Evolutionary conservation across 768 basidiomycete genomes (phyloP), one percentile per base, ranked within the genome.

Genomic region (Gymnopilus junonius): DNA sequence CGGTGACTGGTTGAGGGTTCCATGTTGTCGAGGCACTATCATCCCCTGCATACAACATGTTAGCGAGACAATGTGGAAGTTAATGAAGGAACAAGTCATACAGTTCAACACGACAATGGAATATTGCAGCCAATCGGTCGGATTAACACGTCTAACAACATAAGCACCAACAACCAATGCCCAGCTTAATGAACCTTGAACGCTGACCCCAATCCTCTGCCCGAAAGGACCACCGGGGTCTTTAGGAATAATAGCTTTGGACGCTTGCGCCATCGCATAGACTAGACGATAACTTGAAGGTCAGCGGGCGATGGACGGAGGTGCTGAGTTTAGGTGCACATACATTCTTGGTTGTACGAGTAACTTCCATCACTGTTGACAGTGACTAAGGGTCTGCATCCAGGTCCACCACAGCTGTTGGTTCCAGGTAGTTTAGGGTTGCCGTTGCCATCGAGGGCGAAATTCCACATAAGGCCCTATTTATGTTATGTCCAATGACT

Each of bases 101-200:
- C 87, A 88, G 73, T 93, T 92, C 65, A 93, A 65, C 2, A 92
- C 91, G 11, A 92, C 90, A 40, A 93, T 71, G 1, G 87, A 87
- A 73, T 91, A 92, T 40, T 88, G 81, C 25, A 79, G 69, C 85
- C 83, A 88, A 64, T 91, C 90, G 2, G 74, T 69, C 1, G 87
- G 75, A 8, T 74, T 81, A 0, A 76, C 79, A 12, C 91, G 81
- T 0, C 76, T 74, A 0, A 90, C 91, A 8, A 88, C 85, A 59
- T 83, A 93, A 5, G 89, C 90, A 4, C 82, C 80, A 2, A 90
- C 91, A n/a, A 79, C 71, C 4, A 92, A 80, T 0, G 85, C 85
- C 86, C 84, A 87, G 65, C 70, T 77, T 15, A 85, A 75, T 8
- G 67, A 74, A 1, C 91, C 91, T 6, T 81, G 82, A 1, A 92